These are phyloP conservation scores for Rosa rugosa DNA, from an alignment of 306 rosid genomes.

Conservation along the genomic window DNA sequence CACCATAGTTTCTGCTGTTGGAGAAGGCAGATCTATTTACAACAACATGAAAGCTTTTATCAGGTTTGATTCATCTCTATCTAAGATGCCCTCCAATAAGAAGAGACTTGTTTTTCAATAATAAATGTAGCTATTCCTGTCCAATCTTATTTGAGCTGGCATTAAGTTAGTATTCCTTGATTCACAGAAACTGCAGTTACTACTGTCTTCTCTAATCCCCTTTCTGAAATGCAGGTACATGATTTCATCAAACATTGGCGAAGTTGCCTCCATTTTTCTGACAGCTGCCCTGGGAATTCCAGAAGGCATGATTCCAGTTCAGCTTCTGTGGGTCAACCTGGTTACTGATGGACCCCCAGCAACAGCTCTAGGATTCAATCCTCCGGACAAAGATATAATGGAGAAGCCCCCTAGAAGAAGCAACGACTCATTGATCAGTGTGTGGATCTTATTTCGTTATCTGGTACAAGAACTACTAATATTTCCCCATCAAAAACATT, in stretches of 20 bases:
- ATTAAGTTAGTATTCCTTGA: neutral
- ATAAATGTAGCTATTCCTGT: neutral
- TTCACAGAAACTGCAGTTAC: neutral
- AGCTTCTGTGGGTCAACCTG: slow-evolving; percentile 98
- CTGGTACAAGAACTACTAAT: slow-evolving; percentile 42
- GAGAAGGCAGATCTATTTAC: slow-evolving; percentile 96
- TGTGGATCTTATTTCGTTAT: slow-evolving; percentile 94
- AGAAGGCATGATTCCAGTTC: slow-evolving; percentile 96
- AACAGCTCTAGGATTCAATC: slow-evolving; percentile 93
- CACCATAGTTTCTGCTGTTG: slow-evolving; percentile 91
- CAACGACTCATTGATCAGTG: slow-evolving; percentile 70
- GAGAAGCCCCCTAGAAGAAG: slow-evolving; percentile 84
- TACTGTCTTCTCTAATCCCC: neutral
- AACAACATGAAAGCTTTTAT: slow-evolving; percentile 93
- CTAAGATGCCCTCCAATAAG: neutral
- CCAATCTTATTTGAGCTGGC: neutral
- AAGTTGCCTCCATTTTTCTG: slow-evolving; percentile 83
- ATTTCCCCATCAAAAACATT: neutral
- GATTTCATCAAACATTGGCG: slow-evolving; percentile 90
- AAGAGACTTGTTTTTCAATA: neutral
- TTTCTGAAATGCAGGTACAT: slow-evolving; percentile 52
- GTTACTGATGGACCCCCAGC: slow-evolving; percentile 99
- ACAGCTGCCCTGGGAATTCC: slow-evolving; percentile 95
- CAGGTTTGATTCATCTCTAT: slow-evolving; percentile 46
- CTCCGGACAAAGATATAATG: slow-evolving; percentile 90